Evolutionary conservation across 345 rosid genomes (phyloP).

Genomic region (Salix koriyanagi): DNA sequence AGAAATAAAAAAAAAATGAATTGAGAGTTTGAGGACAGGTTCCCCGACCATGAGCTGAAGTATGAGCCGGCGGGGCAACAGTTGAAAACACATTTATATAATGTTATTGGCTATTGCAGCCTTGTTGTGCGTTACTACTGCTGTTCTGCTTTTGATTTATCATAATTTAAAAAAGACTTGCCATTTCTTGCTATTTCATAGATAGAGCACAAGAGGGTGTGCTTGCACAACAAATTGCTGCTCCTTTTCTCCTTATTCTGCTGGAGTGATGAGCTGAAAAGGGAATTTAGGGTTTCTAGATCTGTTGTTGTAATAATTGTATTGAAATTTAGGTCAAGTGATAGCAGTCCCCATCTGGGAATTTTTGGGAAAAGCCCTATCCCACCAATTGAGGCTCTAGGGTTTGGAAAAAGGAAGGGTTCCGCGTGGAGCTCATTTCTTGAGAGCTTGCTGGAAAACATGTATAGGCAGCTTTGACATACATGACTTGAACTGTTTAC

Average conservation of each 20-base stretch:
- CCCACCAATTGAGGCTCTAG: too few species aligned
- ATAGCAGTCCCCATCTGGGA: too few species aligned
- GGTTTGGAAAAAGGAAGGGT: too few species aligned
- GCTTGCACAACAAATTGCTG: neutral
- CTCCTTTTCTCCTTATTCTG: neutral
- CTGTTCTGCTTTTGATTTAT: neutral
- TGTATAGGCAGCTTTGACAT: too few species aligned
- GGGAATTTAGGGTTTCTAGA: neutral
- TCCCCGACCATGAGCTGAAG: slow-evolving; percentile 12
- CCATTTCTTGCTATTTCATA: neutral
- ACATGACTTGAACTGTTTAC: too few species aligned
- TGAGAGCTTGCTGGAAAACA: too few species aligned
- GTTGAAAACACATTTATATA: slow-evolving; percentile 14
- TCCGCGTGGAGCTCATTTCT: too few species aligned
- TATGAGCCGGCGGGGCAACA: slow-evolving; percentile 19
- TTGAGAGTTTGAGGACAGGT: slow-evolving; percentile 15
- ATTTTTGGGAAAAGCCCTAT: too few species aligned
- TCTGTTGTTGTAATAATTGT: too few species aligned
- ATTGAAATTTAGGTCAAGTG: too few species aligned
- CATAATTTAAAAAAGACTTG: neutral
- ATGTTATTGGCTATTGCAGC: slow-evolving; percentile 13
- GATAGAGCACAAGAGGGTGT: neutral
- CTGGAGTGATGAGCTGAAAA: neutral
- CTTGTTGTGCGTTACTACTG: slow-evolving; percentile 22
- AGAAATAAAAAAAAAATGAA: neutral